These are phyloP conservation scores for Populus hybrid DNA, from an alignment of 441 rosid genomes.

Conservation along the genomic window DNA sequence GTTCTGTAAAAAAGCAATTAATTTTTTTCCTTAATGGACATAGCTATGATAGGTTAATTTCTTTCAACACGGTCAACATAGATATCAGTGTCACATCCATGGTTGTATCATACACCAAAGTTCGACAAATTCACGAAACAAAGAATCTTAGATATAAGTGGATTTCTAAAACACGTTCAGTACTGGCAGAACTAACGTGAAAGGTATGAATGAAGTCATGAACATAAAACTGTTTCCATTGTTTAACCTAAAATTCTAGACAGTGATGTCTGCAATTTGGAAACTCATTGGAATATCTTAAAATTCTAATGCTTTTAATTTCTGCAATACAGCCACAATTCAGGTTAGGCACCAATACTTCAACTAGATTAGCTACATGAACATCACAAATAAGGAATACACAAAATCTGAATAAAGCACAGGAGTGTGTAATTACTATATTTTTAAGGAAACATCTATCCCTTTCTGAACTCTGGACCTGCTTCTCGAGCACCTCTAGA, in stretches of 20 bases:
- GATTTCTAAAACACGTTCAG: background rate
- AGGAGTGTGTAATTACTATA: background rate
- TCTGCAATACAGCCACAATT: background rate
- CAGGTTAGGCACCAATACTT: background rate
- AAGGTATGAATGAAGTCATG: background rate
- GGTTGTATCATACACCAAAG: background rate
- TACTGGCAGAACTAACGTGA: background rate
- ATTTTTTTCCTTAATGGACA: background rate
- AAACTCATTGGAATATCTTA: background rate
- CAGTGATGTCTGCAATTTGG: constrained; percentile 6
- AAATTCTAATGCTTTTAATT: background rate
- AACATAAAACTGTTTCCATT: background rate
- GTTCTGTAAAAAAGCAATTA: background rate
- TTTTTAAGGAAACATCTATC: background rate
- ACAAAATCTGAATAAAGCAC: background rate
- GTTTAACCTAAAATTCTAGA: background rate
- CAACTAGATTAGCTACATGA: background rate
- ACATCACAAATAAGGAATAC: background rate
- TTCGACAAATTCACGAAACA: background rate
- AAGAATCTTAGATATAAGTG: background rate
- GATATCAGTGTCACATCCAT: background rate
- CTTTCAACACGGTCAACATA: background rate
- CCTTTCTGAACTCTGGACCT: constrained; percentile 4
- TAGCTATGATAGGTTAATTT: background rate
- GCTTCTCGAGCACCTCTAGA: background rate